These are phyloP conservation scores for Plasmodium sp. DNA, from an alignment of 169 alveolate genomes.

Conservation along the genomic window DNA sequence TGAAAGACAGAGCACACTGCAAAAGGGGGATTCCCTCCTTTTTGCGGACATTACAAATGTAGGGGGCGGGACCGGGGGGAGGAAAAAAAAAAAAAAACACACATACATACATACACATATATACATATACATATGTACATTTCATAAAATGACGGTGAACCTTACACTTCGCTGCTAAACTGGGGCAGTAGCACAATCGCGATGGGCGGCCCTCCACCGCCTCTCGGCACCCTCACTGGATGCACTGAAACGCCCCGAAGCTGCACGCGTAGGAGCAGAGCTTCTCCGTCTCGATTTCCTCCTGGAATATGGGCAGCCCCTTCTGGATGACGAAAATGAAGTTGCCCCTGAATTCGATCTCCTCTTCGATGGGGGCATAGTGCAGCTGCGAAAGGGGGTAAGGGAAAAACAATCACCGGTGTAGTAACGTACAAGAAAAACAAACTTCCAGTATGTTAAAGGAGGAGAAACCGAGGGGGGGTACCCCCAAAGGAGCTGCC, in stretches of 20 bases:
- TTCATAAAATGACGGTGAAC: neutral
- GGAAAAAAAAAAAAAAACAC: neutral
- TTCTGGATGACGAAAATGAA: slow-evolving; percentile 45
- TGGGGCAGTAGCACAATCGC: neutral
- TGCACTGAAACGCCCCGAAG: slow-evolving; percentile 32
- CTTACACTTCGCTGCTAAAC: neutral
- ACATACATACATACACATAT: neutral
- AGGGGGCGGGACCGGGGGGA: neutral
- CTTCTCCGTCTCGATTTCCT: slow-evolving; percentile 43
- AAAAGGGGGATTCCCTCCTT: neutral
- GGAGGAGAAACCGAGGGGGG: neutral
- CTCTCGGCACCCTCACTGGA: neutral
- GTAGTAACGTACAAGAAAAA: neutral
- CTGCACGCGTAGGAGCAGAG: slow-evolving; percentile 22
- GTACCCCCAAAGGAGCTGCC: neutral
- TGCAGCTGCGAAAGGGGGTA: slow-evolving; percentile 11
- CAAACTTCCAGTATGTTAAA: neutral
- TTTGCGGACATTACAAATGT: neutral
- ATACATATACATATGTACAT: neutral
- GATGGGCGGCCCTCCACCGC: neutral
- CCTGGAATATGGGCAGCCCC: slow-evolving; percentile 47
- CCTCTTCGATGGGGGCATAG: slow-evolving; percentile 40
- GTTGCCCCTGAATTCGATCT: slow-evolving; percentile 39
- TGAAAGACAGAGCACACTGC: neutral
- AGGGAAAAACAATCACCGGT: neutral